Evolutionary conservation across 495 filamentous ascomycete genomes (phyloP), one percentile per base, ranked within the genome.

Genomic region (Podospora fimiseda): DNA sequence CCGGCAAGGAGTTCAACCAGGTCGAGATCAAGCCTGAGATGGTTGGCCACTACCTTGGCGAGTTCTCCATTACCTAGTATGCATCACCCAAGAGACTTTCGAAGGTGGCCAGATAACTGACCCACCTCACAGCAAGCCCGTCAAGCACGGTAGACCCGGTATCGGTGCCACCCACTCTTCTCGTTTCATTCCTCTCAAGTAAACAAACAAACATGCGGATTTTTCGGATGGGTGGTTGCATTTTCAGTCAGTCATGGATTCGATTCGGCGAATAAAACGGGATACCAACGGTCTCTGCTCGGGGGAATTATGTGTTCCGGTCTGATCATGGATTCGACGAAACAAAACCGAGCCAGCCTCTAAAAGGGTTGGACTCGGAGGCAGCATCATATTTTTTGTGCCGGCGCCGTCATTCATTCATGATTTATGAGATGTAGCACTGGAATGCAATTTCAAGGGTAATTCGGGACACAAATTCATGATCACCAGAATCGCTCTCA

Each of bases 141-240:
- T 98, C 81, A 98, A 97, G 88, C 93, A 98, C 85, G 93, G 93
- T 84, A 80, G 93, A 77, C 93, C 93, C 67, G 93, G 93, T 95
- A 98, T 98, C 76, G 93, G 93, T 91, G 93, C 93, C 66, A 98
- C 93, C 61, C 93, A 98, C 85, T 96, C 91, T 82, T 97, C 94
- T 74, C 89, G 93, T 83, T 97, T 97, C 83, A 97, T 97, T 83
- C 91, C 91, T 75, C 84, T 97, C 69, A 97, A 96, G 83, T 96
- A 95, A 85, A 81, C 68, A 70, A 68, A 42, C 61, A 45, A 57
- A n/a, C n/a, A n/a, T n/a, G n/a, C n/a, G n/a, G n/a, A n/a, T n/a
- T n/a, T n/a, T n/a, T n/a, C n/a, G n/a, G n/a, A 48, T 51, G 60
- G 67, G 61, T 58, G 61, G 65, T 70, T 63, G 52, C 61, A 67